Conservation (phyloP, 345 rosid genomes). For the Eucalyptus sp. region DNA sequence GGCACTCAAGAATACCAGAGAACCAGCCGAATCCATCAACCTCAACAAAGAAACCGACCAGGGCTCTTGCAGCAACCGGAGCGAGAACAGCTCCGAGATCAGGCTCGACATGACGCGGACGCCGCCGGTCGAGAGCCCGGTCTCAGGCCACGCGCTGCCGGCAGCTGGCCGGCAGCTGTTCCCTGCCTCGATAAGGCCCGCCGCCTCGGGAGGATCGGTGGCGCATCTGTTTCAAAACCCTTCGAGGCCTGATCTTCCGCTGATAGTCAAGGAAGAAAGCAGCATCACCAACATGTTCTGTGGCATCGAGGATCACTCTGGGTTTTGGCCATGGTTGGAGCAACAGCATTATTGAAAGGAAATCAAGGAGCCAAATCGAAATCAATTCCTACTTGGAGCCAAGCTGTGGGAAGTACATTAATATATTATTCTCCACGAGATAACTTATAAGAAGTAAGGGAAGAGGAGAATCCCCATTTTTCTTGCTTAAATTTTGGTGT, state of each 20-base stretch:
- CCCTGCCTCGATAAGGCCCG: constrained; percentile 17
- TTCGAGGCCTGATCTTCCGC: constrained; percentile 10
- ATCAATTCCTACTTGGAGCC: background rate
- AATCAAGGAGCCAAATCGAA: background rate
- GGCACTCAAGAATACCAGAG: constrained; percentile 70
- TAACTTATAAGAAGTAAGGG: background rate
- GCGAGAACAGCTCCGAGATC: constrained; percentile 85
- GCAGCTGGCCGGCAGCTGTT: constrained; percentile 40
- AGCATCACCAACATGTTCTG: constrained; percentile 85
- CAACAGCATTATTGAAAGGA: constrained; percentile 42
- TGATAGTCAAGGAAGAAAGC: constrained; percentile 75
- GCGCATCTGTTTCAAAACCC: constrained; percentile 51
- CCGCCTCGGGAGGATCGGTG: background rate
- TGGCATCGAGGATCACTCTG: constrained; percentile 79
- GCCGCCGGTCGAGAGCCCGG: constrained; percentile 75
- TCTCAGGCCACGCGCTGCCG: constrained; percentile 15
- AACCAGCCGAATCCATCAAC: constrained; percentile 76
- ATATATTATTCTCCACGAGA: background rate
- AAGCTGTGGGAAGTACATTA: background rate
- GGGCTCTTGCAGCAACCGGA: constrained; percentile 88
- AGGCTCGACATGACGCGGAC: constrained; percentile 73
- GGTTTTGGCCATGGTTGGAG: constrained; percentile 98
- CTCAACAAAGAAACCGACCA: constrained; percentile 85
- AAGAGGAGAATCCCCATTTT: background rate
- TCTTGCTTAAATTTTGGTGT: background rate